Evolutionary conservation across 768 basidiomycete species (phyloP).

Genomic region (Amanita subjunquillea): DNA sequence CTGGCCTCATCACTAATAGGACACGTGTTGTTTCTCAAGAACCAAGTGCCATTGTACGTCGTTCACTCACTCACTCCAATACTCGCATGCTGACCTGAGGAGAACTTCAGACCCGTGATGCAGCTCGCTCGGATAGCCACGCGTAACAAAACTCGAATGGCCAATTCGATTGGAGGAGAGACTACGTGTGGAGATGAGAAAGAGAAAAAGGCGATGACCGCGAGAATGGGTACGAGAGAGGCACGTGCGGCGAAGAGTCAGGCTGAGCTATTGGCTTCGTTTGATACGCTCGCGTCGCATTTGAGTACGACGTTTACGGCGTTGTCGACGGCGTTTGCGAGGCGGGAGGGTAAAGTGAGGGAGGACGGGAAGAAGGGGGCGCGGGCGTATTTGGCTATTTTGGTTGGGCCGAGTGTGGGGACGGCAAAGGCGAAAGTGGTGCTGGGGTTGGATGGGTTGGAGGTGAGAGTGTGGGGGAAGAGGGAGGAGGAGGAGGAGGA

Average conservation of each 20-base stretch:
- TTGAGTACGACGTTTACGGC: conserved; percentile 65
- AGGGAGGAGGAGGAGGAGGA: conserved; percentile 15
- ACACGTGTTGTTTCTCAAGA: conserved; percentile 73
- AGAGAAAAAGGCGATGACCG: background rate
- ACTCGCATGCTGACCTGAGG: background rate
- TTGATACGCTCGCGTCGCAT: conserved; percentile 66
- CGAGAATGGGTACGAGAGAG: conserved; percentile 9
- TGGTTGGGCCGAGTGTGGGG: conserved; percentile 56
- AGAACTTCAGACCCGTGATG: conserved; percentile 41
- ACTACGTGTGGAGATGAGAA: too few relatives aligned
- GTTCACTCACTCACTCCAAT: background rate
- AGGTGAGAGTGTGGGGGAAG: conserved; percentile 33
- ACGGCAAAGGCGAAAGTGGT: conserved; percentile 53
- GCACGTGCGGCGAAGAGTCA: conserved; percentile 47
- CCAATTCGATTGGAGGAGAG: too few relatives aligned
- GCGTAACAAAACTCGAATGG: conserved; percentile 25
- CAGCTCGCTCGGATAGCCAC: conserved; percentile 48
- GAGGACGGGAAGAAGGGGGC: conserved; percentile 5
- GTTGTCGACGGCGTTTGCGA: conserved; percentile 57
- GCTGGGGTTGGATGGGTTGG: conserved; percentile 54
- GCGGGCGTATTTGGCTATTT: conserved; percentile 47
- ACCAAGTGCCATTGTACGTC: conserved; percentile 68
- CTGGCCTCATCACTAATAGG: conserved; percentile 54
- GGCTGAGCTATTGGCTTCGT: conserved; percentile 50
- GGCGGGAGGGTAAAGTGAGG: background rate